phyloP scores from a whole-genome alignment of 495 filamentous ascomycete species.

The Xylaria venustula region DNA sequence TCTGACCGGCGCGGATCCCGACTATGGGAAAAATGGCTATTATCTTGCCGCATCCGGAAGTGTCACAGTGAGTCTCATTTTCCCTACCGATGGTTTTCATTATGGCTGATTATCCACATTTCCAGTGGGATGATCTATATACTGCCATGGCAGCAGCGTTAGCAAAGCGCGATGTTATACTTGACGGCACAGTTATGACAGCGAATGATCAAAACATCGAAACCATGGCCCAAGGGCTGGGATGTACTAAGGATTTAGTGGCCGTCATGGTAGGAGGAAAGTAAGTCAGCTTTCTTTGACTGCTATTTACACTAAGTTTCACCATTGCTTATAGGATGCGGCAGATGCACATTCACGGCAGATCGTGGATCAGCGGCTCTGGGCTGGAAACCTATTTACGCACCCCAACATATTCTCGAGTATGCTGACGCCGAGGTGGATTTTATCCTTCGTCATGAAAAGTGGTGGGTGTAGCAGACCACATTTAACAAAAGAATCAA shows the following conservation, averaged over 20 bases:
- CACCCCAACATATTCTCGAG: conserved; percentile 41
- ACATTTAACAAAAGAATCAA: neutral
- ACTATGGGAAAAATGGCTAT: conserved; percentile 44
- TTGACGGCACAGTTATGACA: conserved; percentile 27
- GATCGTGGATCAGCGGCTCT: conserved; percentile 32
- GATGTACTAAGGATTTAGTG: conserved; percentile 31
- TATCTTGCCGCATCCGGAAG: conserved; percentile 49
- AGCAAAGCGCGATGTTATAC: conserved; percentile 35
- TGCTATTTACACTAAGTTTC: neutral
- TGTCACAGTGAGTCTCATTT: conserved; percentile 26
- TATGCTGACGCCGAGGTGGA: conserved; percentile 40
- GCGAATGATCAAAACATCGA: conserved; percentile 34
- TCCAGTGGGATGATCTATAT: conserved; percentile 48
- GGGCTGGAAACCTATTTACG: conserved; percentile 41
- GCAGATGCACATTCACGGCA: conserved; percentile 40
- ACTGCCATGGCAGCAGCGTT: conserved; percentile 37
- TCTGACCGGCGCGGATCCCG: conserved; percentile 34
- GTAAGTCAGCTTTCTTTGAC: conserved; percentile 25
- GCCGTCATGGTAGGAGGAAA: conserved; percentile 38
- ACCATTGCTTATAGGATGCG: neutral
- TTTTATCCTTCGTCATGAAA: conserved; percentile 28
- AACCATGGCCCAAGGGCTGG: conserved; percentile 38
- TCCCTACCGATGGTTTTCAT: neutral
- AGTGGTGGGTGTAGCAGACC: neutral
- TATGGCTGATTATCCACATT: neutral